phyloP scores from a whole-genome alignment of 2,329 filamentous ascomycete genomes.

The Alternaria hordeiaustralica region DNA sequence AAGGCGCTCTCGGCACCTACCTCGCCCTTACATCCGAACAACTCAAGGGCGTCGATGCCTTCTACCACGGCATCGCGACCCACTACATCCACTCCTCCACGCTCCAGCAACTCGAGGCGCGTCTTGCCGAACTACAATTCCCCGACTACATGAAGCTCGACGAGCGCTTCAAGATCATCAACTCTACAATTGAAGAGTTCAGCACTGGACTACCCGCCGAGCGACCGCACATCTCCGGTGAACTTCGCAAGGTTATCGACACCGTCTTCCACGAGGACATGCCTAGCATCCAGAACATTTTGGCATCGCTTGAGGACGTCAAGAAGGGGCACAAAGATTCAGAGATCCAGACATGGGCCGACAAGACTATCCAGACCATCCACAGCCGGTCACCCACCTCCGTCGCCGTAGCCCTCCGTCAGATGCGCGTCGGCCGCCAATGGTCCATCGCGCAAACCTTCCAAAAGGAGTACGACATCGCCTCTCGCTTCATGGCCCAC shows the following conservation, averaged over 20 bases:
- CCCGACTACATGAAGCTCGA: conserved; percentile 72
- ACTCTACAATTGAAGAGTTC: conserved; percentile 91
- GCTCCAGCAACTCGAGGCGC: conserved; percentile 79
- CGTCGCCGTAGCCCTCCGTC: conserved; percentile 81
- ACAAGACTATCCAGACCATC: conserved; percentile 77
- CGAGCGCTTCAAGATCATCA: conserved; percentile 74
- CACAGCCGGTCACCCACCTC: conserved; percentile 82
- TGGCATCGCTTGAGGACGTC: conserved; percentile 66
- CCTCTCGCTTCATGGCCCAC: conserved; percentile 85
- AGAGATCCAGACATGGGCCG: conserved; percentile 73
- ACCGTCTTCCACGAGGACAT: conserved; percentile 61
- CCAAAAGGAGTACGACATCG: conserved; percentile 83
- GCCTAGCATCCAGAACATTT: conserved; percentile 71
- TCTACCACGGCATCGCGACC: conserved; percentile 90
- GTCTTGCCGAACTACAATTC: conserved; percentile 89
- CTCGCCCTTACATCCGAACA: conserved; percentile 89
- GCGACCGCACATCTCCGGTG: conserved; percentile 63
- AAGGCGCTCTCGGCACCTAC: conserved; percentile 87
- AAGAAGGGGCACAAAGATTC: conserved; percentile 43
- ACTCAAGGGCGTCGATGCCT: conserved; percentile 81
- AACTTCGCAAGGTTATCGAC: conserved; percentile 81
- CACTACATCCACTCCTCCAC: conserved; percentile 95
- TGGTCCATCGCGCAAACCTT: conserved; percentile 91
- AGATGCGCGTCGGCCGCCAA: conserved; percentile 75
- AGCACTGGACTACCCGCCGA: conserved; percentile 78